Evolutionary conservation across 2,329 filamentous ascomycete species (phyloP), one percentile per base, ranked within the genome.

Genomic region (Arachnopeziza araneosa): DNA sequence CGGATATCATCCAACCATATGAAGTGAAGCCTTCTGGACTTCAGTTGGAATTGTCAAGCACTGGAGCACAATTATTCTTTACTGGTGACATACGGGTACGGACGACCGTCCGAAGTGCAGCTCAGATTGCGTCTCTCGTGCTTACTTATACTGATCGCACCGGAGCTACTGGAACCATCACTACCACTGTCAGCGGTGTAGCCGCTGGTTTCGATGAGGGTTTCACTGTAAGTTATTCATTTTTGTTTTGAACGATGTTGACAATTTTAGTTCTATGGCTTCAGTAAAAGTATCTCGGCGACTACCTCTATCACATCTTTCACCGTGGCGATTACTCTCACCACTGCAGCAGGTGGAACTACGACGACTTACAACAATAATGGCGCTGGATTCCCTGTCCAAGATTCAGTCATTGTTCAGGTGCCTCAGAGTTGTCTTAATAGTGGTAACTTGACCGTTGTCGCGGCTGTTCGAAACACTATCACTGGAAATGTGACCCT

Each of bases 241-340:
- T 72, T 81, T 10, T 1, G 17, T 53, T 19, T 21, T 14, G 21
- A 22, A 2, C 21, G 44, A 30, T 19, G 14, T 52, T 59, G 52
- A 59, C 24, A 10, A 12, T 17, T 24, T 21, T 52, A 71, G 68
- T 71, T 71, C 57, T 70, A 69, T 56, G 64, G 60, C 2, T 70
- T 71, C 57, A 66, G 62, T 17, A 55, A 61, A 26, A 73, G 81
- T 59, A 80, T 92, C 66, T 71, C 82, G 63, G 76, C 83, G 65
- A 73, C 82, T 60, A 75, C 81, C 59, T 78, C 88, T 64, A 83
- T 90, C 73, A 80, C 87, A 50, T 79, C 86, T 64, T 83, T 89
- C 75, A 77, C 77, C 63, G 69, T 85, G 67, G 72, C 80, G 1
- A 67, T 86, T 56, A 80, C 78, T 58, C 73, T 77, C 57, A 75